Base-by-base conservation (phyloP, 2,329 filamentous ascomycete species). In the Calonectria leucothoes region DNA sequence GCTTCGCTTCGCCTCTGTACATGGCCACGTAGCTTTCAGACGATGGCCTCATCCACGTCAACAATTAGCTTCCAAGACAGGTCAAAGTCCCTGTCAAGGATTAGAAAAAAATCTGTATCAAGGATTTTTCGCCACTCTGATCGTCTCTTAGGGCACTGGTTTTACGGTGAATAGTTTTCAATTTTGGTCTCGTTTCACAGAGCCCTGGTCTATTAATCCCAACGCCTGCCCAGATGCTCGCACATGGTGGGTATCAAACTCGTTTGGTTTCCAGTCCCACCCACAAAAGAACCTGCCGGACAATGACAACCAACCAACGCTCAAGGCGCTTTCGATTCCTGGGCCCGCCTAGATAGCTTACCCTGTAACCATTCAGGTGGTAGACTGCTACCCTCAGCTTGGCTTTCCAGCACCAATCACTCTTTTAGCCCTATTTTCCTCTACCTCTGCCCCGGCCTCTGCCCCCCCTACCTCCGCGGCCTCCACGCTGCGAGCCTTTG, bases 391-490 rank as follows among this genome's bases (percentile, higher is more conserved):
- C 64, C 37, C 42, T 35, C 39, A 25, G 33, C n/a, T 51, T 37
- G 12, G 57, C 31, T 59, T 52, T 55, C 42, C 39, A 66, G 3
- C 48, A 55, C 68, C 72, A 72, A 70, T 68, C 71, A 72, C 31
- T 73, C 23, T 48, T 31, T 45, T 33, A 71, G 45, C 69, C 67
- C 67, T 78, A 79, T 71, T 79, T 81, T 20, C 77, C 79, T 65
- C 81, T 78, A 8, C 81, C 78, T 78, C 81, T 78, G 23, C 82
- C 82, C 33, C 81, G 73, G 33, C 81, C 80, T 35, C 81, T 76
- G 49, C 82, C 78, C 52, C 80, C 79, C 37, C 81, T 75, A 33
- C 82, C 78, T 39, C 82, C 77, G 39, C 77, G 77, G 3, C 76
- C 78, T 49, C 78, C 80, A 51, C 81, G 72, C 29, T 69, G 74